phyloP scores from a whole-genome alignment of 2,329 filamentous ascomycete species.

The Aspergillus tanneri region DNA sequence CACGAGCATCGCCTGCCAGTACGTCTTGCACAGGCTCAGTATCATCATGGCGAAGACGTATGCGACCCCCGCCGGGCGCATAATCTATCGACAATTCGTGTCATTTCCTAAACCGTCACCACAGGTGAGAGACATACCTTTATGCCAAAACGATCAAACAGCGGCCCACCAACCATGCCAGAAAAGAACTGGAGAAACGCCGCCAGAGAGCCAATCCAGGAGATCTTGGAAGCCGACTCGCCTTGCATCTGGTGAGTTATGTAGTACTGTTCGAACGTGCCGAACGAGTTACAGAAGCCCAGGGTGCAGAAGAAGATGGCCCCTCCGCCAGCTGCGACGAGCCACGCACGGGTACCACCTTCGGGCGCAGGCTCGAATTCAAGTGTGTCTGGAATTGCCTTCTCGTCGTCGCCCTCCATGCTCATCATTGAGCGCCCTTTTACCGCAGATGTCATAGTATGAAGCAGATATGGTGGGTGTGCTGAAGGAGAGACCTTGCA shows the following conservation, averaged over 20 bases:
- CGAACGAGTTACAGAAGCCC: conserved; percentile 48
- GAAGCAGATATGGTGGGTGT: too few species aligned
- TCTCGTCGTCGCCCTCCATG: neutral
- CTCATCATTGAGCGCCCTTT: too few species aligned
- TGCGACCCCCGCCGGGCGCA: conserved; percentile 14
- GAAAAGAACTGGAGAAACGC: conserved; percentile 25
- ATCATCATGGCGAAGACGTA: conserved; percentile 63
- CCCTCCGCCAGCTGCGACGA: conserved; percentile 25
- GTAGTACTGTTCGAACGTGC: conserved; percentile 52
- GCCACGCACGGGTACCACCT: conserved; percentile 28
- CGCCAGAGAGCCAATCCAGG: conserved; percentile 50
- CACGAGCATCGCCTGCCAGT: conserved; percentile 52
- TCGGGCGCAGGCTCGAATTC: conserved; percentile 34
- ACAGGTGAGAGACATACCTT: conserved; percentile 22
- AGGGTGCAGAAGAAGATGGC: conserved; percentile 41
- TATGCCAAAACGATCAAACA: conserved; percentile 26
- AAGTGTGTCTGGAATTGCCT: too few species aligned
- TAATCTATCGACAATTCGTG: conserved; percentile 14
- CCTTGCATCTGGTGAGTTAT: conserved; percentile 40
- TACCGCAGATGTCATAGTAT: too few species aligned
- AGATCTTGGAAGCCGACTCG: conserved; percentile 41
- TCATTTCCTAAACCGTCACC: too few species aligned
- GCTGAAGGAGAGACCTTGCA: too few species aligned
- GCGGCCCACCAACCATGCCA: conserved; percentile 21
- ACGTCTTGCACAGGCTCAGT: conserved; percentile 56